Evolutionary conservation across 2,329 filamentous ascomycete genomes (phyloP), one percentile per base, ranked within the genome.

Genomic region (Exophiala lecanii-corni): DNA sequence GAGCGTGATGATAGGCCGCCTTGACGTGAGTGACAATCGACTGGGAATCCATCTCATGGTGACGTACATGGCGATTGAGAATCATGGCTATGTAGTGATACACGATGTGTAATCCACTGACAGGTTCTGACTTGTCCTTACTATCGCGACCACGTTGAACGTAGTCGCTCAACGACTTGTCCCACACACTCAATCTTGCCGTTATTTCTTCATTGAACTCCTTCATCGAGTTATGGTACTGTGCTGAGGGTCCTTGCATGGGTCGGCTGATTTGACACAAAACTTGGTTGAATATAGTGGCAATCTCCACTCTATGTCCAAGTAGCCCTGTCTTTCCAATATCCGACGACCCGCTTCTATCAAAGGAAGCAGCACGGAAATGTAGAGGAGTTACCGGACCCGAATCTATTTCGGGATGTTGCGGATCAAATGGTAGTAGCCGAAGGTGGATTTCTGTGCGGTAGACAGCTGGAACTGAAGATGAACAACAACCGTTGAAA

Each of bases 371-470:
- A 19, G 4, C 33, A 26, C 12, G 6, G 23, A 26, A 26, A 7
- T 26, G 23, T 12, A 26, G 23, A 26, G 23, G 23, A 7, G 23
- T 26, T 26, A 12, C 7, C 6, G 23, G 23, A 6, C 6, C 23
- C 7, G 12, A 7, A 12, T 12, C 23, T 12, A 12, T 21, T 20
- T 5, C 37, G 36, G 13, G n/a, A 13, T 7, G 10, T 13, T 38
- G 32, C 10, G 48, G 15, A 26, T 32, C 38, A 13, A 41, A 72
- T 0, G 82, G 81, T 17, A 76, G 75, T 4, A 88, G 69, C 39
- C 79, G 76, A 9, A 85, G 67, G 55, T 83, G 82, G 31, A 84
- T 75, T 47, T 86, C 79, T 49, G 83, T 75, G 3, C 76, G 67
- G 36, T 78, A 75, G 46, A 86, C 72, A 48, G 76, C 73, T 36